phyloP scores from a whole-genome alignment of 768 basidiomycete species.

The Suillus subalutaceus region DNA sequence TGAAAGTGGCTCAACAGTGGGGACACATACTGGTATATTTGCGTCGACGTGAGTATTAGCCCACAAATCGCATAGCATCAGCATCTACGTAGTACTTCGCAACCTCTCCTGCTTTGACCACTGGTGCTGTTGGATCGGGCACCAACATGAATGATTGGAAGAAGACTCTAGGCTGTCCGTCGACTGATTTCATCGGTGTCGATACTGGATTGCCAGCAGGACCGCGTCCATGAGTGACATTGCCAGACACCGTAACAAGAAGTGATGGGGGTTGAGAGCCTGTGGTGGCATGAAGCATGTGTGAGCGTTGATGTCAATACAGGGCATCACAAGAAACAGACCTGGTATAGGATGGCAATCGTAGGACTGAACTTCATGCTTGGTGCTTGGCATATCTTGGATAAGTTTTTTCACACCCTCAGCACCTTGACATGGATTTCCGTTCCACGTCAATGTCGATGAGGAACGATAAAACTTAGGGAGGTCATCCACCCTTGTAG shows the following conservation, averaged over 20 bases:
- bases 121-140: conserved; percentile 68
- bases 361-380: conserved; percentile 85
- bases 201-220: conserved; percentile 60
- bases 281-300: conserved; percentile 27
- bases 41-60: conserved; percentile 36
- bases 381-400: conserved; percentile 74
- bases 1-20: background rate
- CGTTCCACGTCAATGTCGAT: conserved; percentile 86
- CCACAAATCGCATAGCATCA: conserved; percentile 82
- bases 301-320: background rate
- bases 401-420: conserved; percentile 71
- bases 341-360: conserved; percentile 92
- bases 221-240: conserved; percentile 69
- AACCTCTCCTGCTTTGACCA: conserved; percentile 68
- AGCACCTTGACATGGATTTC: conserved; percentile 73
- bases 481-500: conserved; percentile 72
- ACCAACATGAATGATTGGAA: conserved; percentile 87
- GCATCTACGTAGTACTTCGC: conserved; percentile 83
- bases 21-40: background rate
- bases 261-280: conserved; percentile 80
- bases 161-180: conserved; percentile 84
- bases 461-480: conserved; percentile 80
- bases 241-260: conserved; percentile 79
- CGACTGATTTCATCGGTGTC: conserved; percentile 52
- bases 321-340: conserved; percentile 29